Base-by-base conservation (phyloP, 805 yeast genomes). In the Candida multigemmis region DNA sequence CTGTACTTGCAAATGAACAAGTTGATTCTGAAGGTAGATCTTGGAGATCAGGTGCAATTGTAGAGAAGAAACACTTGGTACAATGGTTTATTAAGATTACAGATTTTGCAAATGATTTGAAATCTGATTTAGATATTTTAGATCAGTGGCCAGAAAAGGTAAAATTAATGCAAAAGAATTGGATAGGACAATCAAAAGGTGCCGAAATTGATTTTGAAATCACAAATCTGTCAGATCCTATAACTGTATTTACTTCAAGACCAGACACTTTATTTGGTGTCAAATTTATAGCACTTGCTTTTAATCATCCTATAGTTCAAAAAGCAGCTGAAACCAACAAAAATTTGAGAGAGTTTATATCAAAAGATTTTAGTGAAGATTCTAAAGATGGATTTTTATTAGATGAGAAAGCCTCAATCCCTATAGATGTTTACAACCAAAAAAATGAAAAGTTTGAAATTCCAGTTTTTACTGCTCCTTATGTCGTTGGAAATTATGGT, bases 31-130 rank as follows among this genome's bases (percentile, higher is more conserved):
- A 83, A 23, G 98, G 98, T 1, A 64, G 76, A 30, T 85, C 96
- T 0, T 91, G 98, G 98, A 71, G 98, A 50, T 85, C 96, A 2
- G 98, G 98, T 4, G 98, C 97, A 0, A 33, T 77, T 10, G 98
- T 89, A 0, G 96, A 91, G 50, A 85, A 84, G 52, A 68, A 65
- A 34, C 55, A 72, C 27, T 60, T 91, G 24, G 82, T 77, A 35
- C 98, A 91, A 50, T 91, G 98, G 98, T 91, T 89, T 42, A 63
- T 91, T 37, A 84, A 84, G 7, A 89, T 91, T 31, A 86, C 98
- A 1, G 65, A 77, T 33, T 86, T 71, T 53, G 94, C 94, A 1
- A 56, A 67, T 2, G 76, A 64, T 3, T 60, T 91, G 29, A 68
- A 71, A 31, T 49, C 60, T 7, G 97, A 91, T 50, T 51, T 91